A percentile compares a stretch with the other conserved stretches of the same genome.
Conservation (phyloP, 2,329 filamentous ascomycete genomes). For the Penicillium sp. region DNA sequence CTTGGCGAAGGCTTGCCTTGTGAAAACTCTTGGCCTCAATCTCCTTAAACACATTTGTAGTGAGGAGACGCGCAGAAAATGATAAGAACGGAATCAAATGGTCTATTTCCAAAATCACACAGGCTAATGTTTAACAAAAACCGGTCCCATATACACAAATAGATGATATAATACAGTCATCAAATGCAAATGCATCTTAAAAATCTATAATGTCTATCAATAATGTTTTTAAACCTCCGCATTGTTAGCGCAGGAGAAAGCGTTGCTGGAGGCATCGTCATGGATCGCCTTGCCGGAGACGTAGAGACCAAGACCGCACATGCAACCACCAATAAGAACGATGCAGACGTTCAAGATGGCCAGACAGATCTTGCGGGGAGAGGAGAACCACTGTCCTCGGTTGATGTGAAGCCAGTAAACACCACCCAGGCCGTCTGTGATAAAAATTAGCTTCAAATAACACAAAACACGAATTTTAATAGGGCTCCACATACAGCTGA, state of each 20-base stretch:
- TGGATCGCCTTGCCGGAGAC: conserved; percentile 29
- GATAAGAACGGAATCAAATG: background rate
- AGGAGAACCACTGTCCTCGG: conserved; percentile 45
- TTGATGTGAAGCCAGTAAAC: conserved; percentile 56
- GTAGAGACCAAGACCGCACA: conserved; percentile 32
- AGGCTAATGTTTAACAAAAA: background rate
- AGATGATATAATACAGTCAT: conserved; percentile 3
- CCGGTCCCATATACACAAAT: conserved; percentile 7
- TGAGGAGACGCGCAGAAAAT: background rate
- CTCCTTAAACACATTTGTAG: no score
- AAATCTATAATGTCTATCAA: background rate
- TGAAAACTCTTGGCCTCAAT: no score
- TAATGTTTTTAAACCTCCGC: conserved; percentile 12
- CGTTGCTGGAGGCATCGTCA: conserved; percentile 34
- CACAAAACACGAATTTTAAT: background rate
- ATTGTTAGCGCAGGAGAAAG: conserved; percentile 47
- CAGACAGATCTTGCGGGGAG: conserved; percentile 49
- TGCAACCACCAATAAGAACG: conserved; percentile 39
- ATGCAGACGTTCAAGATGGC: conserved; percentile 51
- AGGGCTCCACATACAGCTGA: conserved; percentile 49
- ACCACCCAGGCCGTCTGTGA: conserved; percentile 43
- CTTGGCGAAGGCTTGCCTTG: background rate
- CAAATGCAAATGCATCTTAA: conserved; percentile 1
- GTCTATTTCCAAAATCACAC: background rate
- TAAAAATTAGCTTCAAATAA: background rate